Conservation (phyloP, 1,284 basidiomycete genomes). For the Ceratobasidium sp. region DNA sequence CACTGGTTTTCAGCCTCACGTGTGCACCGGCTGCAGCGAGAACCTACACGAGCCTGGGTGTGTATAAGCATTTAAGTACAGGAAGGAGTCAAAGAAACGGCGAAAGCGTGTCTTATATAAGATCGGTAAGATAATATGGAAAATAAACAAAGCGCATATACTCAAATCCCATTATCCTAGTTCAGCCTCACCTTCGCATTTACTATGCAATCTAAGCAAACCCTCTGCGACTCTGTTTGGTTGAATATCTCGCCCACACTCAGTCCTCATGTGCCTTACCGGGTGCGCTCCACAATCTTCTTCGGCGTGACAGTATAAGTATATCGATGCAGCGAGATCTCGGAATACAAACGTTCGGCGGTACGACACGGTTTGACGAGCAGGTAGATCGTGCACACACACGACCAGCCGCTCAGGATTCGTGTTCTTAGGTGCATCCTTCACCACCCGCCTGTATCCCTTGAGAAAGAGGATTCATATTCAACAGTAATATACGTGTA, state of each 20-base stretch:
- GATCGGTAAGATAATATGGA: neutral
- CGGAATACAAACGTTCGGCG: neutral
- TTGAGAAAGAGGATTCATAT: too few relatives aligned
- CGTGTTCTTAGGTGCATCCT: too few relatives aligned
- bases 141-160: slow-evolving; percentile 8
- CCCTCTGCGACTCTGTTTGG: slow-evolving; percentile 30
- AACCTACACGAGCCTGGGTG: neutral
- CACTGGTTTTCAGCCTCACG: too few relatives aligned
- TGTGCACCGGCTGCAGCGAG: neutral
- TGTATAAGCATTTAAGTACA: neutral
- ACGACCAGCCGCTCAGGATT: too few relatives aligned
- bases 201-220: slow-evolving; percentile 23
- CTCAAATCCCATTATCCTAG: neutral
- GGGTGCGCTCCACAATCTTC: slow-evolving; percentile 28
- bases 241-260: slow-evolving; percentile 30
- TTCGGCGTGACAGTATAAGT: slow-evolving; percentile 30
- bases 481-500: too few relatives aligned
- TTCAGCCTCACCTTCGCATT: slow-evolving; percentile 1
- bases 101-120: too few relatives aligned
- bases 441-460: too few relatives aligned
- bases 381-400: too few relatives aligned
- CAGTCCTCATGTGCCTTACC: neutral
- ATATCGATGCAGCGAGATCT: slow-evolving; percentile 13
- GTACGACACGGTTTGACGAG: neutral
- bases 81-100: too few relatives aligned